Percentiles rank a stretch among this genome's conserved stretches.
Conservation (phyloP, 2,329 filamentous ascomycete species). For the Endothia cerciana region DNA sequence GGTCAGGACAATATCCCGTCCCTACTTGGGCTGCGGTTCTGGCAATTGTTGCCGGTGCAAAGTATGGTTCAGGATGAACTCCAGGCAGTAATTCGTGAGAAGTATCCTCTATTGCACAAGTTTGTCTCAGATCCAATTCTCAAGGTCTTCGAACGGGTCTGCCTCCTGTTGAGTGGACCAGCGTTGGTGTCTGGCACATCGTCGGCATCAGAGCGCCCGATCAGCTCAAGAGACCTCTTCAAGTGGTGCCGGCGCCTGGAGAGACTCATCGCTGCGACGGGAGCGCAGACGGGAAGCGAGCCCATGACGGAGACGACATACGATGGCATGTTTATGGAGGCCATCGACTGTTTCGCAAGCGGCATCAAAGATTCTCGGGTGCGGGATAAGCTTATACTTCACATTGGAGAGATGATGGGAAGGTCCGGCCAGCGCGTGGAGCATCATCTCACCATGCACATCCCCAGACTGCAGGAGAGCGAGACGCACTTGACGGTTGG, state of each 20-base stretch:
- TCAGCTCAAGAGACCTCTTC: constrained; percentile 71
- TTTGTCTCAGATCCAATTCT: constrained; percentile 60
- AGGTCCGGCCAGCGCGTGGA: constrained; percentile 81
- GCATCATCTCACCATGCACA: constrained; percentile 74
- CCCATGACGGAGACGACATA: constrained; percentile 71
- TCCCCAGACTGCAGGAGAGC: constrained; percentile 69
- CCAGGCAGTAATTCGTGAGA: constrained; percentile 70
- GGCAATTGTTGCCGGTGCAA: constrained; percentile 75
- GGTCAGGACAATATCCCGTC: constrained; percentile 69
- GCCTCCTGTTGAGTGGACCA: constrained; percentile 44
- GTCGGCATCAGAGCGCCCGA: constrained; percentile 46
- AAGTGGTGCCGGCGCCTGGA: constrained; percentile 87
- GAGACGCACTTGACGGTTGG: constrained; percentile 66
- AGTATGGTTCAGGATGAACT: constrained; percentile 72
- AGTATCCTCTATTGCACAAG: constrained; percentile 70
- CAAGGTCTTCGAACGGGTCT: constrained; percentile 60
- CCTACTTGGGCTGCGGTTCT: constrained; percentile 84
- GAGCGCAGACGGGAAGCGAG: constrained; percentile 69
- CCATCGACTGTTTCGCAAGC: constrained; percentile 88
- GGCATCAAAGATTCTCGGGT: constrained; percentile 70
- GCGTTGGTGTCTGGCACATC: constrained; percentile 35
- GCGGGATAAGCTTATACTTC: constrained; percentile 63
- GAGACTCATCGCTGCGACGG: constrained; percentile 63
- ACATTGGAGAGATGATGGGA: constrained; percentile 85
- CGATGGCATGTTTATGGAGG: constrained; percentile 91